These are phyloP conservation scores for Eutypella sp. DNA, from an alignment of 2,329 filamentous ascomycete species.

Conservation along the genomic window DNA sequence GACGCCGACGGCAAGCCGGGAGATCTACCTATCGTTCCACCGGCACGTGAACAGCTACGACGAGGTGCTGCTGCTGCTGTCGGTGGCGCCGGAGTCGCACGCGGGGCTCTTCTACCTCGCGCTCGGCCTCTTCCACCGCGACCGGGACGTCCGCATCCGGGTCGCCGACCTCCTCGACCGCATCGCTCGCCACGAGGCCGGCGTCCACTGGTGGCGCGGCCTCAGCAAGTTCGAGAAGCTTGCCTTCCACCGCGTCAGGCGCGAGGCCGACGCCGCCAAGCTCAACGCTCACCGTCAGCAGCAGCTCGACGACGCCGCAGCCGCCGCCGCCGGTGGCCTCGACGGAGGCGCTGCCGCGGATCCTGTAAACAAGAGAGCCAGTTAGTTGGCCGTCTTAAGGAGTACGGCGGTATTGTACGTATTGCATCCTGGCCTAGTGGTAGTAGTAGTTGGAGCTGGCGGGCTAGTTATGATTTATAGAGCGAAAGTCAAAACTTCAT, in stretches of 20 bases:
- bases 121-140: conserved; percentile 86
- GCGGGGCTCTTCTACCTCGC: conserved; percentile 87
- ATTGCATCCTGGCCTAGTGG: too few relatives aligned
- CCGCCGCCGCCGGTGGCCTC: background rate
- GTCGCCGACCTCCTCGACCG: conserved; percentile 78
- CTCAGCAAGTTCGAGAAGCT: conserved; percentile 85
- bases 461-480: too few relatives aligned
- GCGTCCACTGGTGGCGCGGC: conserved; percentile 85
- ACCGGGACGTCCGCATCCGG: conserved; percentile 69
- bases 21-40: conserved; percentile 79
- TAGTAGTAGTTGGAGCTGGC: too few relatives aligned
- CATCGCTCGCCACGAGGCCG: conserved; percentile 81
- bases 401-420: too few relatives aligned
- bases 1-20: conserved; percentile 67
- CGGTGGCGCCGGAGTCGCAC: conserved; percentile 78
- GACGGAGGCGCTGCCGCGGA: conserved; percentile 9
- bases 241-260: conserved; percentile 73
- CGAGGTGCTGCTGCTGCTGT: conserved; percentile 78
- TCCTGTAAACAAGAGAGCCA: too few relatives aligned
- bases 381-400: too few relatives aligned
- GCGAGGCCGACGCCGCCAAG: conserved; percentile 54
- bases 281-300: conserved; percentile 42
- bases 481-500: too few relatives aligned
- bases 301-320: conserved; percentile 28
- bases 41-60: conserved; percentile 74